Conservation (phyloP, 768 basidiomycete species). For the Termitomyces sp. region DNA sequence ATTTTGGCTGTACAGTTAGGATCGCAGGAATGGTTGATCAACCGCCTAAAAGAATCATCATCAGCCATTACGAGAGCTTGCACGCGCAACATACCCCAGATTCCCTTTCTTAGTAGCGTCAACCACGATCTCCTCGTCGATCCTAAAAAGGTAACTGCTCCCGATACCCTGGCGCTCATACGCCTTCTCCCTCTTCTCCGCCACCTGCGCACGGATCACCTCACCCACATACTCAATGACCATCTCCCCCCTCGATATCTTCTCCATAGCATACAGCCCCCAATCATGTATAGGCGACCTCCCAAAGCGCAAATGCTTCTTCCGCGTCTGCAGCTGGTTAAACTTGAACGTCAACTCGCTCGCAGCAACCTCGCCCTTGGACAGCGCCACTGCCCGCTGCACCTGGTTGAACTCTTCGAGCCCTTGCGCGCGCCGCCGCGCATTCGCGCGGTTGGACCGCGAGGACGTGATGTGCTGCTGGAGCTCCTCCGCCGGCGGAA, state of each 20-base stretch:
- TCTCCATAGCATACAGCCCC: constrained; percentile 98
- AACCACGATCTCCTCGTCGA: constrained; percentile 96
- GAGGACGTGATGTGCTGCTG: constrained; percentile 65
- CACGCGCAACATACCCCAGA: constrained; percentile 68
- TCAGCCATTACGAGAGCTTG: not conserved
- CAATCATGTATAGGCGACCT: constrained; percentile 97
- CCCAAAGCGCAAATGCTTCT: constrained; percentile 96
- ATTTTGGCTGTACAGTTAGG: constrained; percentile 91
- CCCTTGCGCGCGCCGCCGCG: constrained; percentile 85
- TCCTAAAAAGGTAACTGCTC: constrained; percentile 94
- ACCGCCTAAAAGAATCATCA: constrained; percentile 64
- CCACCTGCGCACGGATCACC: constrained; percentile 90
- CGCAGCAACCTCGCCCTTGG: constrained; percentile 61
- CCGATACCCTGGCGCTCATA: constrained; percentile 98
- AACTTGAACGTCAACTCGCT: constrained; percentile 86
- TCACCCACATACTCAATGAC: constrained; percentile 99
- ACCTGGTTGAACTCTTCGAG: constrained; percentile 94
- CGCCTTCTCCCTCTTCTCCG: constrained; percentile 94
- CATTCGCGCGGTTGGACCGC: constrained; percentile 87
- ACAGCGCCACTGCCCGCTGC: constrained; percentile 70
- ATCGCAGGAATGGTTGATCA: constrained; percentile 99
- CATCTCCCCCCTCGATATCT: constrained; percentile 92
- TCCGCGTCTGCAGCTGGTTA: constrained; percentile 95
- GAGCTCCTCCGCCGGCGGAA: constrained; percentile 39
- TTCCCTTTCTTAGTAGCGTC: constrained; percentile 99